Percentiles rank a stretch among this genome's conserved stretches.
phyloP scores from a whole-genome alignment of 2,329 filamentous ascomycete genomes.

The Trichoderma sp. region DNA sequence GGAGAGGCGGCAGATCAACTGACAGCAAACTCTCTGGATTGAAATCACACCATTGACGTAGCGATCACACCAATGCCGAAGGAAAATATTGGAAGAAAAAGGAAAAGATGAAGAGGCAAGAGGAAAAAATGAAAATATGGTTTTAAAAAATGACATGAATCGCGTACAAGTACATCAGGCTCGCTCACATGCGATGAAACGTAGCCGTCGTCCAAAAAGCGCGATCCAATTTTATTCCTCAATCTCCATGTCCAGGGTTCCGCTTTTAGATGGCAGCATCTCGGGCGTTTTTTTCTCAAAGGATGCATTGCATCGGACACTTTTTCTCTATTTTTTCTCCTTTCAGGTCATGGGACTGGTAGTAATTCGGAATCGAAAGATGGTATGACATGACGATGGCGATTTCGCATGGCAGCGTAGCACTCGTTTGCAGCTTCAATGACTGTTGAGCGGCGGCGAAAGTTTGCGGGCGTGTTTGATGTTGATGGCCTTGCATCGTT shows the following conservation, averaged over 20 bases:
- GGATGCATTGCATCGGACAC: background rate
- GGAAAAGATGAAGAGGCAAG: background rate
- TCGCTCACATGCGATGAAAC: constrained; percentile 3
- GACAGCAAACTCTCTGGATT: background rate
- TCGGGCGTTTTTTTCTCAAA: background rate
- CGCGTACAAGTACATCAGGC: background rate
- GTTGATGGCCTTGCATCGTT: background rate
- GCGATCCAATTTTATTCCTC: background rate
- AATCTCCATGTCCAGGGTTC: background rate
- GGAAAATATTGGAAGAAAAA: background rate
- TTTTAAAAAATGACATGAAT: background rate
- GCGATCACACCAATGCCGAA: background rate
- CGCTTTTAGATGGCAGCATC: background rate
- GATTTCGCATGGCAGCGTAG: background rate
- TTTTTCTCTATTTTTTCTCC: background rate
- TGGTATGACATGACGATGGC: background rate
- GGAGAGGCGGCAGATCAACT: background rate
- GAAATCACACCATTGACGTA: background rate
- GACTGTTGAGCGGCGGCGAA: too few relatives aligned
- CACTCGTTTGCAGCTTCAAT: background rate
- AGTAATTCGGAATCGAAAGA: background rate
- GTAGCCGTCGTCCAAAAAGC: background rate
- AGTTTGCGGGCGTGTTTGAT: background rate
- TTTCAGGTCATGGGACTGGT: background rate
- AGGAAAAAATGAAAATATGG: background rate